These are phyloP conservation scores for Hyphopichia pseudoburtonii DNA, from an alignment of 1,139 yeast genomes.

Conservation along the genomic window DNA sequence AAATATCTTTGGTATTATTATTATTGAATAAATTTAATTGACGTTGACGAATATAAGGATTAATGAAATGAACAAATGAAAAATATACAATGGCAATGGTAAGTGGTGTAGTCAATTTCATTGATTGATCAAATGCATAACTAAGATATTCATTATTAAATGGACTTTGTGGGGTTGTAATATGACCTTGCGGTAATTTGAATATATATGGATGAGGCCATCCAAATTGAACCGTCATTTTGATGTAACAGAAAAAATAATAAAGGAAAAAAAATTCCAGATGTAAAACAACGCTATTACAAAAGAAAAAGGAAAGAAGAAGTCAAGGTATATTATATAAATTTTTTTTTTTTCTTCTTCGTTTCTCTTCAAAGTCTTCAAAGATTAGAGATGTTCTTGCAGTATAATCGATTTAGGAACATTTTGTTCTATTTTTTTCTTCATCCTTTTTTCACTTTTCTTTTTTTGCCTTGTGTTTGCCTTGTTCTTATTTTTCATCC, in stretches of 20 bases:
- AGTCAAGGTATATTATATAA: neutral
- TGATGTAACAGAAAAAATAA: neutral
- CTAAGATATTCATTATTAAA: constrained; percentile 29
- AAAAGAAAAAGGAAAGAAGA: neutral
- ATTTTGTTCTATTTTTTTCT: too few relatives aligned
- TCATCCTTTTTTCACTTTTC: too few relatives aligned
- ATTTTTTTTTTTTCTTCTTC: too few relatives aligned
- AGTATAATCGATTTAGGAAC: too few relatives aligned
- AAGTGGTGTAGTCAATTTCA: constrained; percentile 51
- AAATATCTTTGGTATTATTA: constrained; percentile 7
- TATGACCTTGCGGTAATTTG: constrained; percentile 30
- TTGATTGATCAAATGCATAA: constrained; percentile 27
- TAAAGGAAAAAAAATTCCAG: neutral
- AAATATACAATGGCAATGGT: constrained; percentile 63
- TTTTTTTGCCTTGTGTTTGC: too few relatives aligned
- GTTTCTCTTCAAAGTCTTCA: too few relatives aligned
- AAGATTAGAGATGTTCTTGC: too few relatives aligned
- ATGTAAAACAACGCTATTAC: neutral
- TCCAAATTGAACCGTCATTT: constrained; percentile 32
- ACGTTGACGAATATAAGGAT: constrained; percentile 39
- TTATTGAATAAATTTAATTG: constrained; percentile 27
- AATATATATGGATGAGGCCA: constrained; percentile 36
- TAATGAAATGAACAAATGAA: constrained; percentile 55
- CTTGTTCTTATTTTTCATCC: too few relatives aligned
- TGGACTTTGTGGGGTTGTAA: constrained; percentile 39